Conservation (phyloP, 2,329 filamentous ascomycete species). For the Penicillium sp. region DNA sequence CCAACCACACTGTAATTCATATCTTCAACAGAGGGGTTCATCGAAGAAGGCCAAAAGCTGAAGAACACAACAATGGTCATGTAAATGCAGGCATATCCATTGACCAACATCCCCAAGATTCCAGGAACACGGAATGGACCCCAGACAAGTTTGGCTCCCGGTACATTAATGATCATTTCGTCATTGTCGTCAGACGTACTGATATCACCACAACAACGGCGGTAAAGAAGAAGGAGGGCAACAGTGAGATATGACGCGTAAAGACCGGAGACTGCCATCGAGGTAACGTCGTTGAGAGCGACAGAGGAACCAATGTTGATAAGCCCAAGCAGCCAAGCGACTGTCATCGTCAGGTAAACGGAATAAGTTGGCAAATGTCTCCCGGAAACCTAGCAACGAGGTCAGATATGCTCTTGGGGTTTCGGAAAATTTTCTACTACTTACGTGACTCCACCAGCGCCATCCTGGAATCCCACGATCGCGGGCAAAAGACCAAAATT, state of each 20-base stretch:
- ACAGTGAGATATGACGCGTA: constrained; percentile 53
- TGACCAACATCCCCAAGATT: constrained; percentile 43
- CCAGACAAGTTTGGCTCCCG: constrained; percentile 23
- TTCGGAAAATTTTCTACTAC: background rate
- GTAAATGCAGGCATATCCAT: constrained; percentile 46
- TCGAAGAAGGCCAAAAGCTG: constrained; percentile 47
- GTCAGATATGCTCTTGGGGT: background rate
- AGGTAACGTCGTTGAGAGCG: constrained; percentile 54
- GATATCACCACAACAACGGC: constrained; percentile 38
- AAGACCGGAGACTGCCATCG: constrained; percentile 48
- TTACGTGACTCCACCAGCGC: constrained; percentile 27
- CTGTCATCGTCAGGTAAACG: constrained; percentile 26
- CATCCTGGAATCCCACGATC: constrained; percentile 38
- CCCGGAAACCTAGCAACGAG: background rate
- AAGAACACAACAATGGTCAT: constrained; percentile 49
- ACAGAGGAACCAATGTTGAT: constrained; percentile 55
- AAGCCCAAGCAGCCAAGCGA: constrained; percentile 43
- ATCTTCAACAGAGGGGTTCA: constrained; percentile 36
- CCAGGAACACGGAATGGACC: constrained; percentile 40
- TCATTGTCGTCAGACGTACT: constrained; percentile 34
- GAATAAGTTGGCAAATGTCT: constrained; percentile 29
- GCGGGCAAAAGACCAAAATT: constrained; percentile 40
- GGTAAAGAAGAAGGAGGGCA: constrained; percentile 45
- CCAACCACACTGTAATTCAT: constrained; percentile 54
- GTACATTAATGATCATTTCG: constrained; percentile 28